Percentiles rank a stretch among this genome's conserved stretches.
Evolutionary conservation across 306 rosid species (phyloP).

Genomic region (Parietaria judaica): DNA sequence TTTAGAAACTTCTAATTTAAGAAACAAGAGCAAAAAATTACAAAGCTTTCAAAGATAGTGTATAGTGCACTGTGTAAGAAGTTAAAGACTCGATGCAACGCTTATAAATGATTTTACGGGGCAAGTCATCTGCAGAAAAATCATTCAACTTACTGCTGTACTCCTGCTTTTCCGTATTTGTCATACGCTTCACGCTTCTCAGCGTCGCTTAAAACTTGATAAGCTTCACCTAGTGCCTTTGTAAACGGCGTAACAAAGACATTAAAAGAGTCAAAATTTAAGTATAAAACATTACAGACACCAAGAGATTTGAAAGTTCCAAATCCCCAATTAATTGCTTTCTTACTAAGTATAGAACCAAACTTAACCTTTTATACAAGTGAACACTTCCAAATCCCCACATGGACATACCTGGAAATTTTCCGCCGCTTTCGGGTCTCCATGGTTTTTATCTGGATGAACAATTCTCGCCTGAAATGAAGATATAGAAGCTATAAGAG

Average conservation of each 20-base stretch:
- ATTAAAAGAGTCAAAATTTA: background rate
- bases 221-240: slow-evolving; percentile 94
- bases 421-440: slow-evolving; percentile 83
- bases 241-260: slow-evolving; percentile 14
- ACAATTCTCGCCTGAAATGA: slow-evolving; percentile 69
- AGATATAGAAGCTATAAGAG: background rate
- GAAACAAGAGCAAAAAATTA: too few relatives aligned
- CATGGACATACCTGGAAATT: slow-evolving; percentile 64
- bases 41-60: too few relatives aligned
- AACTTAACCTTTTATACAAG: too few relatives aligned
- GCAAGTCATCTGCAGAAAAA: too few relatives aligned
- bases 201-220: slow-evolving; percentile 93
- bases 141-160: slow-evolving; percentile 54
- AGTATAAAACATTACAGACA: background rate
- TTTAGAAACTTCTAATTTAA: too few relatives aligned
- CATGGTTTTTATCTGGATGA: slow-evolving; percentile 96
- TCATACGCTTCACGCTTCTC: slow-evolving; percentile 89
- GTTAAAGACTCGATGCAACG: too few relatives aligned
- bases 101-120: too few relatives aligned
- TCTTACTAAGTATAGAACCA: too few relatives aligned
- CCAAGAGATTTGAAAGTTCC: background rate
- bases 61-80: too few relatives aligned
- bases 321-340: too few relatives aligned
- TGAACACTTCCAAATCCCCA: background rate
- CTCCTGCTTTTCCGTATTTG: slow-evolving; percentile 70